A percentile compares a stretch with the other conserved stretches of the same genome.
Evolutionary conservation across 306 rosid genomes (phyloP).

Genomic region (Alnus glutinosa): DNA sequence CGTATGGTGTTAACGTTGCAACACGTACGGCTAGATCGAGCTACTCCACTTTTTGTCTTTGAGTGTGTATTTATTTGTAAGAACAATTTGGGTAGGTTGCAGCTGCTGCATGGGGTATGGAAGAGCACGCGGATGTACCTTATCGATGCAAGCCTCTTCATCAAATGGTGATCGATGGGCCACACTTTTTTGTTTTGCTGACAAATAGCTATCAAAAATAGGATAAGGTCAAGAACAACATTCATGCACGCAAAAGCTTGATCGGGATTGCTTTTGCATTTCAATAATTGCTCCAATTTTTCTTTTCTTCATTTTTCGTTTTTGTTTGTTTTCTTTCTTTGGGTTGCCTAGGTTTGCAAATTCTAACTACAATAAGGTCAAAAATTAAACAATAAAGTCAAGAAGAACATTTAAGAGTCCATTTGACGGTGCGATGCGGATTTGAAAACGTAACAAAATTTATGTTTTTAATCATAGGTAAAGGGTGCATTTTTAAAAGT

Average conservation of each 20-base stretch:
- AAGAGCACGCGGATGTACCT: conserved; percentile 28
- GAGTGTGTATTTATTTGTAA: background rate
- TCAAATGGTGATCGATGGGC: background rate
- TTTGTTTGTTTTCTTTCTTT: background rate
- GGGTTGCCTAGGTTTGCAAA: no score
- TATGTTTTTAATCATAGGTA: no score
- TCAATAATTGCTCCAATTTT: background rate
- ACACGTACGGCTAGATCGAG: no score
- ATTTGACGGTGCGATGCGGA: no score
- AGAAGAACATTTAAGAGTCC: no score
- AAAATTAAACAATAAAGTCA: no score
- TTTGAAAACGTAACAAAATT: no score
- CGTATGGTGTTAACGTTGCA: no score
- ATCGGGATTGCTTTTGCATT: background rate
- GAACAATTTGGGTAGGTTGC: background rate
- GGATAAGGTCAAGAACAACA: no score
- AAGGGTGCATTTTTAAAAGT: no score
- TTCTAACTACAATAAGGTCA: no score
- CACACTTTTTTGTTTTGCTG: background rate
- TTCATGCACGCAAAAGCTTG: background rate
- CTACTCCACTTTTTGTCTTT: no score
- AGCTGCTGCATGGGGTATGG: conserved; percentile 27
- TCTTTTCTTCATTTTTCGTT: background rate
- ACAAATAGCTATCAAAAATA: background rate
- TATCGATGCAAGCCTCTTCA: background rate